A percentile compares a stretch with the other conserved stretches of the same genome.
These are phyloP conservation scores for Aspergillus tamarii DNA, from an alignment of 2,329 filamentous ascomycete genomes.

Conservation along the genomic window DNA sequence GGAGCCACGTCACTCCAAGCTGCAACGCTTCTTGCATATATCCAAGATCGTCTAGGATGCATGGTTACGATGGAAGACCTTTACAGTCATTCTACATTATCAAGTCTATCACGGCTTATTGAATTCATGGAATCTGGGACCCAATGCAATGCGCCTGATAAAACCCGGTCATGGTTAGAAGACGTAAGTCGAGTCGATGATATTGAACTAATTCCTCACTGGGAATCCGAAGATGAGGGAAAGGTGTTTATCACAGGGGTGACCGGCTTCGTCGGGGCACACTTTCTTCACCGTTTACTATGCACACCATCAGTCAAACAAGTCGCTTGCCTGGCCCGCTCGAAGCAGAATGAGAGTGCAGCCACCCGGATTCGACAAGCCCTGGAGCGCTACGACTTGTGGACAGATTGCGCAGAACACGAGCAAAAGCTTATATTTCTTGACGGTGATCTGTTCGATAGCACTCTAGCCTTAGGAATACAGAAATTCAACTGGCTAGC, in stretches of 20 bases:
- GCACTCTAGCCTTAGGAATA: slow-evolving; percentile 7
- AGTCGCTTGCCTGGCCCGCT: slow-evolving; percentile 11
- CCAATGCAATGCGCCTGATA: not conserved
- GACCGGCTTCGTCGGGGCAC: slow-evolving; percentile 13
- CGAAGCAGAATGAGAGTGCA: not conserved
- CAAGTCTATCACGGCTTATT: not conserved
- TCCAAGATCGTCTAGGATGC: not conserved
- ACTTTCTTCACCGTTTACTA: slow-evolving; percentile 8
- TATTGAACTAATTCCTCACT: slow-evolving; percentile 6
- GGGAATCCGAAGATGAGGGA: slow-evolving; percentile 12
- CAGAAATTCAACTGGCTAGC: slow-evolving; percentile 8
- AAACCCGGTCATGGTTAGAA: not conserved
- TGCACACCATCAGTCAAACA: slow-evolving; percentile 8
- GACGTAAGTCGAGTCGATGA: slow-evolving; percentile 8
- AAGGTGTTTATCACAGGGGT: slow-evolving; percentile 15
- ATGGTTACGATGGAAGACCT: slow-evolving; percentile 9
- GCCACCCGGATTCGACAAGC: not conserved
- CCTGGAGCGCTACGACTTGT: slow-evolving; percentile 12
- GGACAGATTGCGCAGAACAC: not conserved
- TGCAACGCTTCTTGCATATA: slow-evolving; percentile 1
- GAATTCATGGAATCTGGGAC: not conserved
- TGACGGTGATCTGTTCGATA: slow-evolving; percentile 7
- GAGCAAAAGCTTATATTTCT: slow-evolving; percentile 9
- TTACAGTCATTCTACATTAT: not conserved
- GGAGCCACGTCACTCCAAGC: slow-evolving; percentile 14